These are phyloP conservation scores for Gelatoporia subvermispora DNA, from an alignment of 768 basidiomycete genomes.

Conservation along the genomic window DNA sequence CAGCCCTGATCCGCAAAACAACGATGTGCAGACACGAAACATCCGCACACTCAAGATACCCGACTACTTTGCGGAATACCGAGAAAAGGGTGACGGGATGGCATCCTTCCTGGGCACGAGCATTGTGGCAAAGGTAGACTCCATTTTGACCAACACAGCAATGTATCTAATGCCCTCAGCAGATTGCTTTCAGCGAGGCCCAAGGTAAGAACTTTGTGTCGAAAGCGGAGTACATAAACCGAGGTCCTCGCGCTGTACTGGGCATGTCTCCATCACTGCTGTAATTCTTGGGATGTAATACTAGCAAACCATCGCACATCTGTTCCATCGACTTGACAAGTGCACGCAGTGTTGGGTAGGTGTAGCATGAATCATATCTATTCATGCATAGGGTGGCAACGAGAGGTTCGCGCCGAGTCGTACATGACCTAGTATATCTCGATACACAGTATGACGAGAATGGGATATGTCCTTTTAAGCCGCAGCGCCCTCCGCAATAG, in stretches of 20 bases:
- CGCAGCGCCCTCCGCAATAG: constrained; percentile 70
- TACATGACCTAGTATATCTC: constrained; percentile 13
- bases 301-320: too few species aligned
- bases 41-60: constrained; percentile 66
- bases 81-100: constrained; percentile 77
- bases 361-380: neutral
- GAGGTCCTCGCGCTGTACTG: constrained; percentile 70
- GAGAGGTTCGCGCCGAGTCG: constrained; percentile 9
- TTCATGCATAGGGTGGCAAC: neutral
- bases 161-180: neutral
- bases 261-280: constrained; percentile 74
- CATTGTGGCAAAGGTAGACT: constrained; percentile 76
- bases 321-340: neutral
- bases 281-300: constrained; percentile 27
- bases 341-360: neutral
- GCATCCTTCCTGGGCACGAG: constrained; percentile 79
- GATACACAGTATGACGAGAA: constrained; percentile 13
- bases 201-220: constrained; percentile 68
- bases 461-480: constrained; percentile 37
- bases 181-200: constrained; percentile 75
- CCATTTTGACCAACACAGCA: neutral
- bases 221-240: constrained; percentile 70
- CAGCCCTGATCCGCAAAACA: constrained; percentile 53
- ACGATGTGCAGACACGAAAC: constrained; percentile 66
- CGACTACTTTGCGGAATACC: constrained; percentile 88